These are phyloP conservation scores for Carnegiea gigantea DNA, from an alignment of 179 eudicot genomes.

Conservation along the genomic window DNA sequence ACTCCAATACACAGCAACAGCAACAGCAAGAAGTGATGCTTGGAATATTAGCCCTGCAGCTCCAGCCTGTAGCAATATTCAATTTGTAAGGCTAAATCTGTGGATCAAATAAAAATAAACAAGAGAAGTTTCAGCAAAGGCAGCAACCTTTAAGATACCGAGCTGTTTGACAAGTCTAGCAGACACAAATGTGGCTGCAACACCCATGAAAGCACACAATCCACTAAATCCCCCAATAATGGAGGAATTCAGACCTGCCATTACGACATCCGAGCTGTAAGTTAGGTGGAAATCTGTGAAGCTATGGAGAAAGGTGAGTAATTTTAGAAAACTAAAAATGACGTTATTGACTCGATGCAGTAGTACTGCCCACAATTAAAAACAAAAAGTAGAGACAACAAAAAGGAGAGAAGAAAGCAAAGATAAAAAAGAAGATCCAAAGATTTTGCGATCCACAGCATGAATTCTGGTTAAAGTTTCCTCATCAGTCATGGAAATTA, in stretches of 20 bases:
- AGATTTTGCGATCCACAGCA: background rate
- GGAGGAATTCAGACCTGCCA: constrained; percentile 77
- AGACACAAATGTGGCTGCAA: constrained; percentile 88
- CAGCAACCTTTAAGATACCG: constrained; percentile 76
- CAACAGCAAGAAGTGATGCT: constrained; percentile 74
- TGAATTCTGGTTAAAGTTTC: too few species aligned
- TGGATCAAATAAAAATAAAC: constrained; percentile 6
- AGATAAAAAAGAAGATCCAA: background rate
- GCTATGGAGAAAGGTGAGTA: background rate
- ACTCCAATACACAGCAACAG: constrained; percentile 89
- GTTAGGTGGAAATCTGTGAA: constrained; percentile 8
- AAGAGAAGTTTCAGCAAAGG: background rate
- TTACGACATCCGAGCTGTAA: constrained; percentile 6
- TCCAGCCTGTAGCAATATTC: constrained; percentile 66
- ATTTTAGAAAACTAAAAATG: background rate
- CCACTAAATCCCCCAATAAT: constrained; percentile 87
- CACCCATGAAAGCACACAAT: constrained; percentile 93
- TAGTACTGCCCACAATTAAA: background rate
- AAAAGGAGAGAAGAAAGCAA: too few species aligned
- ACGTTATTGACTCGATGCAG: background rate
- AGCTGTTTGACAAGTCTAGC: constrained; percentile 66
- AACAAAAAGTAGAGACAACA: too few species aligned
- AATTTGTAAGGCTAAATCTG: constrained; percentile 12
- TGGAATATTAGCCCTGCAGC: constrained; percentile 80
- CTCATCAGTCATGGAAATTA: background rate